Evolutionary conservation across 2,329 filamentous ascomycete species (phyloP), one percentile per base, ranked within the genome.

Genomic region (Hymenoscyphus repandus): DNA sequence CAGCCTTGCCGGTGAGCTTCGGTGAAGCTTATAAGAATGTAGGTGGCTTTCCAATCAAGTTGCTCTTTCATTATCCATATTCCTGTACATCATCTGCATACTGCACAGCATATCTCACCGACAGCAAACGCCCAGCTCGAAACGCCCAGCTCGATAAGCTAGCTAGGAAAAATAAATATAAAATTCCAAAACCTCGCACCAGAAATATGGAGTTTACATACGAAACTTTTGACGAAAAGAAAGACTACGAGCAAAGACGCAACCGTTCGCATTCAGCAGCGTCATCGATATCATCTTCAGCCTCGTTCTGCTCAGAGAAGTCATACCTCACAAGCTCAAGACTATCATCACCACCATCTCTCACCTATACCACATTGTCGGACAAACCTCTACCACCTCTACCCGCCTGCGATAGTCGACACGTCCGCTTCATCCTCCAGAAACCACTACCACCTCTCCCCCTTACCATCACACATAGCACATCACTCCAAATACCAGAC

Each of bases 181-280:
- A 32, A 32, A 20, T 12, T 20, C 13, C 17, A 12, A 15, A 12
- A 15, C 30, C 17, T n/a, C 30, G 13, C 30, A 13, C 17, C 10
- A 45, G 20, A 30, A 6, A 34, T 6, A 20, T 32, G 9, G 32
- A 30, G 15, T 20, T 17, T 34, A 18, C 44, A 38, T 37, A 15
- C 13, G 17, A n/a, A n/a, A 32, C 17, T 7, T 49, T 50, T 22
- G 47, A 50, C 22, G 47, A 50, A 18, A 50, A 50, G 33, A n/a
- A 20, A 20, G 47, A 50, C 18, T 50, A 50, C 47, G 47, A 50
- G 33, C 32, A 34, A n/a, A 37, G 47, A 37, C 40, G 47, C 17
- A 37, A 39, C 40, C 37, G 36, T 32, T 32, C 30, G 5, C 33
- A 36, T 12, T 39, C 34, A 30, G 6, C 30, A 7, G 36, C 39